Conservation (phyloP, 73 alveolate species). For the Uronychia setigera region DNA sequence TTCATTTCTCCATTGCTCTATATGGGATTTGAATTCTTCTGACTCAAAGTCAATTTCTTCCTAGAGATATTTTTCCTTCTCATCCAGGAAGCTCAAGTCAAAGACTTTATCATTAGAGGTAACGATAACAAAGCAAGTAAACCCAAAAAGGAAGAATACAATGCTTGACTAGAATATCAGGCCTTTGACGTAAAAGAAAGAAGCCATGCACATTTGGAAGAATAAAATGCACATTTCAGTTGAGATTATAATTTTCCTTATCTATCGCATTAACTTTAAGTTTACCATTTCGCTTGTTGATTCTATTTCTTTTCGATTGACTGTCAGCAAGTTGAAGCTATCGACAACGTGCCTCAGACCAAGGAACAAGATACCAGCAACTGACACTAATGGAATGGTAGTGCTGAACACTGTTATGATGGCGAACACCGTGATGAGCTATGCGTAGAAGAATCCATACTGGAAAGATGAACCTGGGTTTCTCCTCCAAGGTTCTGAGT, state of each 20-base stretch:
- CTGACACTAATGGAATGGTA: constrained; percentile 87
- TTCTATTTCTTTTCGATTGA: constrained; percentile 78
- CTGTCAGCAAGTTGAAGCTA: constrained; percentile 78
- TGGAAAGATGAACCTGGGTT: constrained; percentile 75
- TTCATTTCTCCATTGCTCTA: constrained; percentile 62
- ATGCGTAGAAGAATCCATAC: constrained; percentile 95
- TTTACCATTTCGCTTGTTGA: constrained; percentile 16
- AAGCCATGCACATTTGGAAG: neutral
- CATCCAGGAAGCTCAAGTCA: neutral
- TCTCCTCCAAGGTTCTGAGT: constrained; percentile 88
- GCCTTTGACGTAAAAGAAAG: neutral
- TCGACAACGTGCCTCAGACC: constrained; percentile 90
- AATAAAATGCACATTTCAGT: neutral
- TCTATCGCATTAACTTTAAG: neutral
- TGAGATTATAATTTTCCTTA: neutral
- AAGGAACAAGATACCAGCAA: constrained; percentile 88
- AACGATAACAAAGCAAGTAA: neutral
- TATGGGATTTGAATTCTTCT: neutral
- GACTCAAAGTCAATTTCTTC: neutral
- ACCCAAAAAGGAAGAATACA: neutral
- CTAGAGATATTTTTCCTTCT: neutral
- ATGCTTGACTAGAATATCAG: neutral
- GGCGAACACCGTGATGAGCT: constrained; percentile 84
- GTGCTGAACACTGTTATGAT: constrained; percentile 86
- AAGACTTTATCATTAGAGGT: neutral